Evolutionary conservation across 2,329 filamentous ascomycete species (phyloP).

Genomic region (Clonostachys rosea): DNA sequence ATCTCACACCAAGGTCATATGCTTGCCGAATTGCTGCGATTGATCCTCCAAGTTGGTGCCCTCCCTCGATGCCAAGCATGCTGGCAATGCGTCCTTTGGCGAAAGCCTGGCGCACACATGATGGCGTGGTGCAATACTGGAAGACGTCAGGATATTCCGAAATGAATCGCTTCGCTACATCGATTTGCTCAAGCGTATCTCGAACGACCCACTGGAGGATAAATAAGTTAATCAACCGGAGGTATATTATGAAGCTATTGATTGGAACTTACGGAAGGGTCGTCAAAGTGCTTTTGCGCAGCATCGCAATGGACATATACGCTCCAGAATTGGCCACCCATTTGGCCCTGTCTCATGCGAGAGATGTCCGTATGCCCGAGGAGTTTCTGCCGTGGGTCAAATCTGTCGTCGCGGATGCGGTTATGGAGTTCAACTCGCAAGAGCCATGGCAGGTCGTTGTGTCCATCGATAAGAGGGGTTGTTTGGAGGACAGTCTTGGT

Average conservation of each 20-base stretch:
- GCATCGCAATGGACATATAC: conserved; percentile 16
- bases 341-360: conserved; percentile 16
- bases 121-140: conserved; percentile 13
- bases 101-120: conserved; percentile 19
- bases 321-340: conserved; percentile 23
- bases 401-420: conserved; percentile 11
- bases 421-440: conserved; percentile 20
- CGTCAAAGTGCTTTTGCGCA: conserved; percentile 13
- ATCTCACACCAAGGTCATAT: conserved; percentile 26
- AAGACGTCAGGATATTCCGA: conserved; percentile 27
- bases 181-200: conserved; percentile 24
- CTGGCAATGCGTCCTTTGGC: conserved; percentile 22
- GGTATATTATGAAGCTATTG: too few species aligned
- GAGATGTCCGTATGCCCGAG: conserved; percentile 17
- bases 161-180: conserved; percentile 21
- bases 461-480: conserved; percentile 18
- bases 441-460: conserved; percentile 21
- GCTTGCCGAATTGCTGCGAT: conserved; percentile 26
- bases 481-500: conserved; percentile 5
- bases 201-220: conserved; percentile 2
- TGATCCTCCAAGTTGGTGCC: conserved; percentile 24
- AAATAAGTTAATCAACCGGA: too few species aligned
- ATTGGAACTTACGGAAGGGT: conserved; percentile 9
- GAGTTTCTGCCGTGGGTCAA: conserved; percentile 9
- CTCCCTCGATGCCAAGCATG: conserved; percentile 29